Conservation (phyloP, 2,329 filamentous ascomycete species). For the Catunica adiposa region DNA sequence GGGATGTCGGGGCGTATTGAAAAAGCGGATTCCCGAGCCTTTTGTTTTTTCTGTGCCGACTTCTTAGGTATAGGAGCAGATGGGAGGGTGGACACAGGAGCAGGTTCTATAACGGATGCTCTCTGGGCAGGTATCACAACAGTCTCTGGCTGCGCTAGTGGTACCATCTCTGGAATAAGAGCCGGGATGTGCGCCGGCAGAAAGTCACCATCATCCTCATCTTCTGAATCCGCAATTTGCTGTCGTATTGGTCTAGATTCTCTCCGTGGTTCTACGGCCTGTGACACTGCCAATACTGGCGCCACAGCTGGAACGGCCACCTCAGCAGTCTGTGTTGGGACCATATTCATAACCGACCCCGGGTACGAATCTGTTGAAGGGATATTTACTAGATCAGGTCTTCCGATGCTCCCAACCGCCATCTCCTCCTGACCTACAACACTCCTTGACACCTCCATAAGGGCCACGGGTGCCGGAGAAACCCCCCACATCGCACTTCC, state of each 20-base stretch:
- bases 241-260: constrained; percentile 1
- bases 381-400: background rate
- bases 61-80: background rate
- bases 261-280: background rate
- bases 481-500: background rate
- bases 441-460: constrained; percentile 16
- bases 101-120: too few species aligned
- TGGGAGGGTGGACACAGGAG: too few species aligned
- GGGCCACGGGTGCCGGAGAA: constrained; percentile 6
- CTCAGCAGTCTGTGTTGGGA: background rate
- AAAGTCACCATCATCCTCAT: constrained; percentile 11
- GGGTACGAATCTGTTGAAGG: background rate
- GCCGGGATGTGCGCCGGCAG: background rate
- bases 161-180: too few species aligned
- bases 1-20: background rate
- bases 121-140: too few species aligned
- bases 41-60: constrained; percentile 6
- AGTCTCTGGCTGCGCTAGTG: too few species aligned
- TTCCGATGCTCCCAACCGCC: background rate
- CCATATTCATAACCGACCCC: background rate
- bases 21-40: constrained; percentile 1
- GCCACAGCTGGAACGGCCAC: background rate
- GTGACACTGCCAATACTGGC: background rate
- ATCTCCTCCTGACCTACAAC: background rate
- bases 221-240: constrained; percentile 11